Base-by-base conservation (phyloP, 768 basidiomycete genomes). In the Cubamyces lactineus region DNA sequence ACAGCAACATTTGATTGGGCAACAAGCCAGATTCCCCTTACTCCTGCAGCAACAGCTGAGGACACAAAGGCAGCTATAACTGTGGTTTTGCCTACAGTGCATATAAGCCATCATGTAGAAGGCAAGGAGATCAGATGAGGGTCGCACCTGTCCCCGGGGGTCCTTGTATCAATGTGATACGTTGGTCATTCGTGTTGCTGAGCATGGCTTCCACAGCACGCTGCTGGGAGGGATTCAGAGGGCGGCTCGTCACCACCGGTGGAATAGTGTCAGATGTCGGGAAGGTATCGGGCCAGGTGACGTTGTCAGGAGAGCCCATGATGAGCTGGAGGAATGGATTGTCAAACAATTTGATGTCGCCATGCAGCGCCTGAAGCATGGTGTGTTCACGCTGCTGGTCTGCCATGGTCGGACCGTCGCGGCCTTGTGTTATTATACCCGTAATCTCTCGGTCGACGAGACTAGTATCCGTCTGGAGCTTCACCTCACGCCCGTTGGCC, bases 1-100 rank as follows among this genome's bases (percentile, higher is more conserved):
- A 94, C 92, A 49, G 91, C 92, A 51, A 94, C 85, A 77, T 94
- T 94, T 17, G 88, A 89, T 69, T 94, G 89, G 38, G 92, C 90
- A 69, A 92, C 77, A 5, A 94, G 82, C 89, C 91, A 94, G 13
- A 92, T 85, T 0, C 88, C 74, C n/a, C 17, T 58, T 6, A 41
- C 42, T 3, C 65, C 69, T 58, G 69, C 72, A 34, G 63, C 48
- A 45, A 70, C 66, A 38, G 70, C 69, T 57, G 72, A 74, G 2
- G 63, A 40, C 2, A 75, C 74, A 69, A 60, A 74, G 16, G 72
- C 70, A 17, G 73, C 74, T 59, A 76, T 76, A 5, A 75, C 72
- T 15, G 71, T 69, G 1, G 73, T 74, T 58, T 74, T 74, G 11
- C 73, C 73, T 64, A 34, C 3, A 49, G 21, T 4, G 17, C 13